phyloP scores from a whole-genome alignment of 208 protist species.

The Leishmania tropica region DNA sequence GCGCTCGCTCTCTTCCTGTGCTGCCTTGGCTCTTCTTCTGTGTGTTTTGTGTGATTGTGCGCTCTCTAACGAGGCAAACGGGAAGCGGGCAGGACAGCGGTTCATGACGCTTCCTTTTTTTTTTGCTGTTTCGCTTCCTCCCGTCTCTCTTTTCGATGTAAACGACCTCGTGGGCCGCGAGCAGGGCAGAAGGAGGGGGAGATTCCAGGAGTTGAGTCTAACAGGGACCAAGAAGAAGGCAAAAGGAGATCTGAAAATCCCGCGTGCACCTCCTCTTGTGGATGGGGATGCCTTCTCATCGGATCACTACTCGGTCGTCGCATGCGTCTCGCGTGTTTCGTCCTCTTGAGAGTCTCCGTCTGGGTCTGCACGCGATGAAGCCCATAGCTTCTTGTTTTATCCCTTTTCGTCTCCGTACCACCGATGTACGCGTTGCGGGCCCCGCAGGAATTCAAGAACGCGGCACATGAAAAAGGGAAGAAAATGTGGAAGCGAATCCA shows the following conservation, averaged over 20 bases:
- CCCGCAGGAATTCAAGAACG: neutral
- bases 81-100: neutral
- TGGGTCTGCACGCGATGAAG: neutral
- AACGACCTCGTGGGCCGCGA: neutral
- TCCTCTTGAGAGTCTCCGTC: neutral
- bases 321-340: neutral
- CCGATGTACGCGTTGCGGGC: neutral
- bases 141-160: neutral
- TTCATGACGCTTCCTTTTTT: neutral
- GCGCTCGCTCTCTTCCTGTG: neutral
- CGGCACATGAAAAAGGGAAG: neutral
- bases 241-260: neutral
- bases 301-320: no score
- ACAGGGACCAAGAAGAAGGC: neutral
- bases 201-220: neutral
- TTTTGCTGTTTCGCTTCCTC: neutral
- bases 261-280: neutral
- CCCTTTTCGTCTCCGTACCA: constrained; percentile 3
- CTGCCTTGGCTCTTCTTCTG: neutral
- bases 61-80: neutral
- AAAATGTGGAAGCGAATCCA: neutral
- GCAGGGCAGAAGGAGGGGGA: neutral
- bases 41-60: neutral
- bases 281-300: neutral
- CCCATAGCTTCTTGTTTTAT: neutral